Evolutionary conservation across 2,329 filamentous ascomycete species (phyloP).

Genomic region (Ophiostoma himal-ulmi): DNA sequence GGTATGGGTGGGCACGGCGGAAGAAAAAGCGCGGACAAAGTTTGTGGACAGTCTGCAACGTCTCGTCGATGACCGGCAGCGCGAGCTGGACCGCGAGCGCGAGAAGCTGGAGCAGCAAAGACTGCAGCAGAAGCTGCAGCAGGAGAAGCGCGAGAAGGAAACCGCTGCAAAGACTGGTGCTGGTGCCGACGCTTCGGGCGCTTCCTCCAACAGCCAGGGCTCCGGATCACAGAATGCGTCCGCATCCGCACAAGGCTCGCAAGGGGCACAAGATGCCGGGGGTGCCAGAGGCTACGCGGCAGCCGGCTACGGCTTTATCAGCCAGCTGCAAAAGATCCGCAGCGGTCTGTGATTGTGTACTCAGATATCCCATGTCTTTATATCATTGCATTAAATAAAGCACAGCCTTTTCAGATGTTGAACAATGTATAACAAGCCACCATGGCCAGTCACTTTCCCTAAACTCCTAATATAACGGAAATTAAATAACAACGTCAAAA

Average conservation of each 20-base stretch:
- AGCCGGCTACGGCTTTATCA: slow-evolving; percentile 54
- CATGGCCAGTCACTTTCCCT: neutral
- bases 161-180: neutral
- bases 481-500: neutral
- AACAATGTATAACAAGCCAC: neutral
- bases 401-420: neutral
- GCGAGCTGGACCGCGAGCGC: slow-evolving; percentile 47
- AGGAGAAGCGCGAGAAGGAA: neutral
- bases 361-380: neutral
- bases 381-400: neutral
- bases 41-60: slow-evolving; percentile 78
- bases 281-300: slow-evolving; percentile 43
- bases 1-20: slow-evolving; percentile 95
- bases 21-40: slow-evolving; percentile 76
- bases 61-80: slow-evolving; percentile 70
- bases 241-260: neutral
- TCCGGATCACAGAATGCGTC: neutral
- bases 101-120: slow-evolving; percentile 29
- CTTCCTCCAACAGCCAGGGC: neutral
- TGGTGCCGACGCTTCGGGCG: neutral
- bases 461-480: neutral
- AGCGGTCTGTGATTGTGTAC: slow-evolving; percentile 40
- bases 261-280: slow-evolving; percentile 4
- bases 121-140: slow-evolving; percentile 3
- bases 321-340: slow-evolving; percentile 56